phyloP scores from a whole-genome alignment of 1,284 basidiomycete species.

The Boletus semigastroideus region DNA sequence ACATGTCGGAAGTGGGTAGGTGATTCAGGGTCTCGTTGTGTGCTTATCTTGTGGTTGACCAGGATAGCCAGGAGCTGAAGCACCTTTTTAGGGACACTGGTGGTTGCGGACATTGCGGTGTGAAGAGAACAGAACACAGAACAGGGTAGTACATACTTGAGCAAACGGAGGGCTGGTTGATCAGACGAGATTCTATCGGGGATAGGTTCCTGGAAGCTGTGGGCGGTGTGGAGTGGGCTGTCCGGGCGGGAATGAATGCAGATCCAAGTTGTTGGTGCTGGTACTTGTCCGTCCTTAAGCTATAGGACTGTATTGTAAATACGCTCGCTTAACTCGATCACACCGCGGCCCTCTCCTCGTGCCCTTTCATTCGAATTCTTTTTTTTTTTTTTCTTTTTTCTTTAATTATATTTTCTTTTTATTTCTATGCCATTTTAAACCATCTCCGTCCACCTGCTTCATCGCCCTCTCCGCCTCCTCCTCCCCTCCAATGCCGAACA shows the following conservation, averaged over 20 bases:
- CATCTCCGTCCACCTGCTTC: slow-evolving; percentile 19
- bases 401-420: slow-evolving; percentile 50
- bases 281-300: too few species aligned
- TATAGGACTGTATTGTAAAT: slow-evolving; percentile 38
- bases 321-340: slow-evolving; percentile 39
- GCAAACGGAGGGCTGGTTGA: slow-evolving; percentile 15
- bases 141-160: slow-evolving; percentile 3
- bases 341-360: slow-evolving; percentile 58
- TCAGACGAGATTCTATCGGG: slow-evolving; percentile 25
- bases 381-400: slow-evolving; percentile 59
- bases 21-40: slow-evolving; percentile 29
- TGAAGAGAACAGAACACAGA: slow-evolving; percentile 17
- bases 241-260: slow-evolving; percentile 36
- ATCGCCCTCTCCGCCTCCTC: slow-evolving; percentile 19
- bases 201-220: slow-evolving; percentile 31
- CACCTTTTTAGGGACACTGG: slow-evolving; percentile 20
- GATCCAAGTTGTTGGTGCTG: slow-evolving; percentile 24
- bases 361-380: slow-evolving; percentile 61
- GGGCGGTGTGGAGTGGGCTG: slow-evolving; percentile 10
- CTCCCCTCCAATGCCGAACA: slow-evolving; percentile 42
- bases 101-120: slow-evolving; percentile 32
- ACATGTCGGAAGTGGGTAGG: slow-evolving; percentile 18
- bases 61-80: slow-evolving; percentile 13
- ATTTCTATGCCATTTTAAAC: slow-evolving; percentile 55
- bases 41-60: slow-evolving; percentile 14